A percentile compares a stretch with the other conserved stretches of the same genome.
Conservation (phyloP, 2,329 filamentous ascomycete genomes). For the Cytospora leucostoma region DNA sequence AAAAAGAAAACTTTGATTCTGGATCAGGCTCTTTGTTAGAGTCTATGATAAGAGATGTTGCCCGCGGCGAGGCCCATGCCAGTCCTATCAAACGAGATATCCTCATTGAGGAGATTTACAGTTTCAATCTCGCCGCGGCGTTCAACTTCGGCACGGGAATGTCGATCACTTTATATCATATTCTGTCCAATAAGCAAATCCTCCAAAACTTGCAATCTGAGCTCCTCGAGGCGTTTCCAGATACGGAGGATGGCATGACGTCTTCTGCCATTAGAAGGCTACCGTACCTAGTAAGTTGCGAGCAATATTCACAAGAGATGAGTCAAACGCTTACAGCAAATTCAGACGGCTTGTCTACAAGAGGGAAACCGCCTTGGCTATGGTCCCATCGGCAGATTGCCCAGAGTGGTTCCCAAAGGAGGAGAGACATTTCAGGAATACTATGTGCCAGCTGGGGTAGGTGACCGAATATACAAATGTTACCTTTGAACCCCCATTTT, state of each 20-base stretch:
- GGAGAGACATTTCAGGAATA: not conserved
- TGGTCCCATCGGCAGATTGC: not conserved
- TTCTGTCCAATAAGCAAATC: not conserved
- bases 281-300: not conserved
- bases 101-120: not conserved
- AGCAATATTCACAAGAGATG: not conserved
- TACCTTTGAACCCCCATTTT: not conserved
- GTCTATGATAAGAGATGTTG: not conserved
- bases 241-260: not conserved
- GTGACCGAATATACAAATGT: not conserved
- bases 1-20: not conserved
- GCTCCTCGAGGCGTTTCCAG: not conserved
- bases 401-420: not conserved
- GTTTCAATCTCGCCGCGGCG: constrained; percentile 2
- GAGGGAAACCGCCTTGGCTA: not conserved
- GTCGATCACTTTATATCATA: not conserved
- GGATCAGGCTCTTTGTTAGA: not conserved
- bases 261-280: not conserved
- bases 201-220: not conserved
- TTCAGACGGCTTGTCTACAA: not conserved
- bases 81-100: not conserved
- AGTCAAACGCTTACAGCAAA: not conserved
- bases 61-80: not conserved
- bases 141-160: constrained; percentile 2
- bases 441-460: not conserved